phyloP scores from a whole-genome alignment of 78 protist genomes.

The Guillardia theta region DNA sequence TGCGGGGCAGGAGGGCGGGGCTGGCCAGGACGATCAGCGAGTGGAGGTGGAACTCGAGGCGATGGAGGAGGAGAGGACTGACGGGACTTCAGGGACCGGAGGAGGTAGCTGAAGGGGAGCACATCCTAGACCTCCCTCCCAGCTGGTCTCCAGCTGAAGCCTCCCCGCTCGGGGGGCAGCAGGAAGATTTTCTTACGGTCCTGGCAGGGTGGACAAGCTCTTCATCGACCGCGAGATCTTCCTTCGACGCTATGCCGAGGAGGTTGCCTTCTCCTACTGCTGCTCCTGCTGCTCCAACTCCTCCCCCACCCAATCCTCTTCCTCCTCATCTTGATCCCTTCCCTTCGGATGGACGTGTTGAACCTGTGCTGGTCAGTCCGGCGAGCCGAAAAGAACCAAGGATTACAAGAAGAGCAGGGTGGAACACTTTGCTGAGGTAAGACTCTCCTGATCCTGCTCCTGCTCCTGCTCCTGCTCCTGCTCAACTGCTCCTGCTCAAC shows the following conservation, averaged over 20 bases:
- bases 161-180: too few species aligned
- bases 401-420: not conserved
- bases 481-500: too few species aligned
- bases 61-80: not conserved
- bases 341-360: not conserved
- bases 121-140: constrained; percentile 3
- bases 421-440: not conserved
- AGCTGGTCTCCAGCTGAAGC: too few species aligned
- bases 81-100: not conserved
- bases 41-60: not conserved
- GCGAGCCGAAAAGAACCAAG: not conserved
- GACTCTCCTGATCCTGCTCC: too few species aligned
- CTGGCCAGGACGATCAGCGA: not conserved
- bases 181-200: too few species aligned
- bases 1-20: too few species aligned
- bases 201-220: not conserved
- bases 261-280: not conserved
- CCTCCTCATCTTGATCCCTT: not conserved
- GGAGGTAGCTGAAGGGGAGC: not conserved
- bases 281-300: not conserved
- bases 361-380: not conserved
- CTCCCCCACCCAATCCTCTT: not conserved
- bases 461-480: too few species aligned
- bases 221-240: not conserved
- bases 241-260: not conserved